phyloP scores from a whole-genome alignment of 495 filamentous ascomycete species.

The Neurospora sp. region DNA sequence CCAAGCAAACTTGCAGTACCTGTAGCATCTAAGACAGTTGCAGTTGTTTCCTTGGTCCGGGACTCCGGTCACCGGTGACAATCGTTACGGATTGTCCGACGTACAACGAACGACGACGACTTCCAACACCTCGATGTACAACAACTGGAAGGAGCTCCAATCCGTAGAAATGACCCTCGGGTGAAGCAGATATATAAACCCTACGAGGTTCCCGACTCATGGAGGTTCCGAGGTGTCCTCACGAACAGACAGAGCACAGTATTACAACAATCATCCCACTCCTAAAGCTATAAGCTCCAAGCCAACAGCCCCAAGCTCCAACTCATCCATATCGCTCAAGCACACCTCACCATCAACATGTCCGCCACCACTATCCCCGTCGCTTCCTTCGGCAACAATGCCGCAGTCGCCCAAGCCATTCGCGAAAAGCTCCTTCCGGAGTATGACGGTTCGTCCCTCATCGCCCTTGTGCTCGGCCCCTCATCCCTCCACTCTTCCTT shows the following conservation, averaged over 20 bases:
- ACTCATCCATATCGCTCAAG: not conserved
- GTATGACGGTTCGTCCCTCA: slow-evolving; percentile 17
- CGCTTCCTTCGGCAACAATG: slow-evolving; percentile 18
- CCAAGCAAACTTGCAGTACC: not conserved
- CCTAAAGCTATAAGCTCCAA: not conserved
- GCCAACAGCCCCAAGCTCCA: not conserved
- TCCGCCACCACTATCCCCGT: slow-evolving; percentile 12
- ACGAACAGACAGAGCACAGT: not conserved
- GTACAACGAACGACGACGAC: not conserved
- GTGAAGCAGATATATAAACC: not conserved
- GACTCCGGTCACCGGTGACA: not conserved
- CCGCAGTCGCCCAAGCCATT: slow-evolving; percentile 13
- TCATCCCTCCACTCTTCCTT: too few relatives aligned
- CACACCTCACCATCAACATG: not conserved
- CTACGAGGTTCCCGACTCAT: not conserved
- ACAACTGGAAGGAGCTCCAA: not conserved
- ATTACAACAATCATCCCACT: not conserved
- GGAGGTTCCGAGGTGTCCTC: not conserved
- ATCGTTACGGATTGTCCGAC: not conserved
- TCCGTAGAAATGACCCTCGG: not conserved
- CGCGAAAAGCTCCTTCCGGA: slow-evolving; percentile 15
- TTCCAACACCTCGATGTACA: not conserved
- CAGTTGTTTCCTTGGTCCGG: not conserved
- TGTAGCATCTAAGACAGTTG: not conserved
- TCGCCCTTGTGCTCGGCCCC: too few relatives aligned